Percentiles rank a stretch among this genome's conserved stretches.
These are phyloP conservation scores for Sphagnum magellanicum DNA, from an alignment of 228 moss, liverwort and hornwort species.

Conservation along the genomic window DNA sequence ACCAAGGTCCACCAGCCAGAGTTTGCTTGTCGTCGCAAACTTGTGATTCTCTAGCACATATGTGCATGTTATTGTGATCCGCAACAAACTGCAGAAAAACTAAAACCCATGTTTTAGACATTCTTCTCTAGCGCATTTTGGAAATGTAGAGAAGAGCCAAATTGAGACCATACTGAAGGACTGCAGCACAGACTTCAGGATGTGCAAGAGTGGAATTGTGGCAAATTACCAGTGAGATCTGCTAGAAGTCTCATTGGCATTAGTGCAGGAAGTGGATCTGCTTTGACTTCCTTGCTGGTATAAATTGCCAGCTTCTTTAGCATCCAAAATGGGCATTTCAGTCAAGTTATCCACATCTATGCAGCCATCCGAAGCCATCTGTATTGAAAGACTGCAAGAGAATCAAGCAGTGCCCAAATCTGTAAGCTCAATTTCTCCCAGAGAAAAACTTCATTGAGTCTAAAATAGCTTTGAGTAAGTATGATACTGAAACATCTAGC, in stretches of 20 bases:
- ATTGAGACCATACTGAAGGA: too few species aligned
- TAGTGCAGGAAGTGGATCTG: constrained; percentile 56
- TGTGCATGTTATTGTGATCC: constrained; percentile 42
- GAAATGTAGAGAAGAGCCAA: too few species aligned
- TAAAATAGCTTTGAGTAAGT: too few species aligned
- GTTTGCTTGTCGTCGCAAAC: constrained; percentile 28
- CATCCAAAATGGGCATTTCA: constrained; percentile 41
- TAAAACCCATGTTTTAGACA: too few species aligned
- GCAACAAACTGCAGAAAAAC: constrained; percentile 33
- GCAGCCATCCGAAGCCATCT: constrained; percentile 54
- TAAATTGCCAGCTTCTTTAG: constrained; percentile 35
- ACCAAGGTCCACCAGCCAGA: constrained; percentile 67
- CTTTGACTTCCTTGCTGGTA: constrained; percentile 39
- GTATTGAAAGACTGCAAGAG: constrained; percentile 39
- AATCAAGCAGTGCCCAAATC: too few species aligned
- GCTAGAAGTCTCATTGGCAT: constrained; percentile 54
- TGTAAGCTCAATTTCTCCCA: too few species aligned
- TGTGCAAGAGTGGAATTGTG: too few species aligned
- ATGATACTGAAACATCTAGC: too few species aligned
- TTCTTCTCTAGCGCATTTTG: too few species aligned
- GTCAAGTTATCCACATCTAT: constrained; percentile 60
- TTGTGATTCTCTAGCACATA: constrained; percentile 34
- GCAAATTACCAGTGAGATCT: constrained; percentile 49
- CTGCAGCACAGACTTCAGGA: too few species aligned
- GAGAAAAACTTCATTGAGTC: too few species aligned